A percentile compares a stretch with the other conserved stretches of the same genome.
phyloP scores from a whole-genome alignment of 176 grass and related monocot genomes.

The Oryza rufipogon region DNA sequence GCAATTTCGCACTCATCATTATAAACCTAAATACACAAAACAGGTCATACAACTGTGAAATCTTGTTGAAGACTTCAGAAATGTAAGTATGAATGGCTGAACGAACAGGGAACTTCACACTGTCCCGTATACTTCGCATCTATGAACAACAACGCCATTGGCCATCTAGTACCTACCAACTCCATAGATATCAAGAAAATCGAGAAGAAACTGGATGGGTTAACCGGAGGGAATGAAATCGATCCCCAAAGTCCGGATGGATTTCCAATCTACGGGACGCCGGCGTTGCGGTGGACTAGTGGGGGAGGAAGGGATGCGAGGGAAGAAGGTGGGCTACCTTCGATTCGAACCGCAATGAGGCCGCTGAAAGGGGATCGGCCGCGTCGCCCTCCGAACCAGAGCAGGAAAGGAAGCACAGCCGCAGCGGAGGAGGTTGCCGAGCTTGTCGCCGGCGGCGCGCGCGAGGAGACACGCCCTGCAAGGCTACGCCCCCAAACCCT shows the following conservation, averaged over 20 bases:
- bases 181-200: background rate
- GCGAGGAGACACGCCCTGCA: no score
- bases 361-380: background rate
- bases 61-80: background rate
- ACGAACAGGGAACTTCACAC: background rate
- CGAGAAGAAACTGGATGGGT: background rate
- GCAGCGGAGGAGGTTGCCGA: background rate
- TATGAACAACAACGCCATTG: background rate
- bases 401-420: background rate
- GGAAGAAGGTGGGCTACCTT: background rate
- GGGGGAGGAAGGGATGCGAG: background rate
- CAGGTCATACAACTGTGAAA: slow-evolving; percentile 14
- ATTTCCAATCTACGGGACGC: no score
- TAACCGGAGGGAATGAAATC: background rate
- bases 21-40: slow-evolving; percentile 41
- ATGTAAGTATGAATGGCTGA: background rate
- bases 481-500: no score
- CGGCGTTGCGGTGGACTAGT: no score
- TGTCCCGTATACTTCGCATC: background rate
- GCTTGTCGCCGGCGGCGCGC: background rate
- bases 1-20: slow-evolving; percentile 52
- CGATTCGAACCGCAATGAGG: background rate
- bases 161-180: background rate
- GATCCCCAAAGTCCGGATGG: no score
- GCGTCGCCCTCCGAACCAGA: background rate